These are phyloP conservation scores for Berberis vulgaris DNA, from an alignment of 164 flowering plant species.

Conservation along the genomic window DNA sequence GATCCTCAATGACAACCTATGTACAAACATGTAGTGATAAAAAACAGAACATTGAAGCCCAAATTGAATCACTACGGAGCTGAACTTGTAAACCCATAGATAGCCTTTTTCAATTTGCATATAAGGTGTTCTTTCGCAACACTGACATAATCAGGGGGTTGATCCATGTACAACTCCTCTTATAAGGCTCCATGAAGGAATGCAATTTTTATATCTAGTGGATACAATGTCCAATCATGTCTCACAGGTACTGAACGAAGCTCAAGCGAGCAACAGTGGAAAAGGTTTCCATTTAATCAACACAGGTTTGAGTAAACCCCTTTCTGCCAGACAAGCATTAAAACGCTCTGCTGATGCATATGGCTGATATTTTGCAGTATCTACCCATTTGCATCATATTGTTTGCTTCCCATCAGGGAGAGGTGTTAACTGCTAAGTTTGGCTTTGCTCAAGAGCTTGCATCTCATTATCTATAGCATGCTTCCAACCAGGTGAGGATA, in stretches of 20 bases:
- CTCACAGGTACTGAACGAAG: neutral
- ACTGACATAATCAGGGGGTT: neutral
- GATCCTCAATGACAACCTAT: too few species aligned
- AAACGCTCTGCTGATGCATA: neutral
- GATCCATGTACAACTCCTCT: neutral
- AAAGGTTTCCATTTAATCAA: neutral
- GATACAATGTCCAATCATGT: neutral
- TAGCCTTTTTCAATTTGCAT: too few species aligned
- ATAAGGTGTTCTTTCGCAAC: too few species aligned
- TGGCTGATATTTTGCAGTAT: neutral
- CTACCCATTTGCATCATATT: neutral
- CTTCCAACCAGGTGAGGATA: neutral
- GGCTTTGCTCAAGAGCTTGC: neutral
- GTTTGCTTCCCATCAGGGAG: neutral
- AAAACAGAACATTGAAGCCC: neutral
- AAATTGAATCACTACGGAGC: too few species aligned
- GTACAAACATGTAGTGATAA: neutral
- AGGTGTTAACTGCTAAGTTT: neutral
- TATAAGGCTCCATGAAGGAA: neutral
- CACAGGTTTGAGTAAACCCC: neutral
- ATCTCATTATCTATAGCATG: neutral
- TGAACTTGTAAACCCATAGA: too few species aligned
- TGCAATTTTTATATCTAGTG: neutral
- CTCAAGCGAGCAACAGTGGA: neutral
- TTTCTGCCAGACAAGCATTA: neutral